Evolutionary conservation across 176 grass and related monocot genomes (phyloP), one percentile per base, ranked within the genome.

Genomic region (Paspalum vaginatum): DNA sequence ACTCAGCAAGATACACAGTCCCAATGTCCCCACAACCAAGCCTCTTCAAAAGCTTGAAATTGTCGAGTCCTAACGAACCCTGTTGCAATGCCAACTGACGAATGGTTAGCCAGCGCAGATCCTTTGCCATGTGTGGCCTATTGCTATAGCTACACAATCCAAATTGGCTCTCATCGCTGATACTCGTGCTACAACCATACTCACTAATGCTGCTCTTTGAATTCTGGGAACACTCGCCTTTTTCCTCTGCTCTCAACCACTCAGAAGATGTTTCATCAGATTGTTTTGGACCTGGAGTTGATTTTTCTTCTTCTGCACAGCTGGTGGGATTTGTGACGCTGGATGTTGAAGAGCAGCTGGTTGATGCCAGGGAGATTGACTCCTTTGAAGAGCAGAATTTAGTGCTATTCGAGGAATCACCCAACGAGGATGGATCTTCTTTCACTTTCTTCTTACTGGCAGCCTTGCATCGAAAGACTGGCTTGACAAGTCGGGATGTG

Each of bases 11-110:
- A 85, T 95, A 98, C 39, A 98, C 96, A 45, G 89, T 97, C 39
- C 96, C 96, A 72, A 98, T 98, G 70, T 98, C 96, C 38, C 96
- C 96, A 87, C 90, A 98, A 51, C 96, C 96, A 85, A 99, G 88
- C 77, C 90, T 89, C 88, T 95, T 99, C 65, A 99, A 76, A 84
- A 99, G 96, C 78, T 93, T 93, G 81, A 99, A 99, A 85, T 93
- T 91, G 63, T 99, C 88, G 0, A 99, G 91, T 17, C 90, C 93
- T 80, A 99, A 87, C 59, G 80, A 81, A 65, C 92, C 96, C 65
- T 92, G 90, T 63, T 89, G 88, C 61, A 85, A 70, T 62, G 84
- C 75, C 67, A 89, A 75, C 20, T 93, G 78, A 2, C 79, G 92
- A 61, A 99, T 86, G 6, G 96, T 86, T 55, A 91, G 57, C 96